A percentile compares a stretch with the other conserved stretches of the same genome.
phyloP scores from a whole-genome alignment of 2,329 filamentous ascomycete genomes.

The Aspergillus sp. region DNA sequence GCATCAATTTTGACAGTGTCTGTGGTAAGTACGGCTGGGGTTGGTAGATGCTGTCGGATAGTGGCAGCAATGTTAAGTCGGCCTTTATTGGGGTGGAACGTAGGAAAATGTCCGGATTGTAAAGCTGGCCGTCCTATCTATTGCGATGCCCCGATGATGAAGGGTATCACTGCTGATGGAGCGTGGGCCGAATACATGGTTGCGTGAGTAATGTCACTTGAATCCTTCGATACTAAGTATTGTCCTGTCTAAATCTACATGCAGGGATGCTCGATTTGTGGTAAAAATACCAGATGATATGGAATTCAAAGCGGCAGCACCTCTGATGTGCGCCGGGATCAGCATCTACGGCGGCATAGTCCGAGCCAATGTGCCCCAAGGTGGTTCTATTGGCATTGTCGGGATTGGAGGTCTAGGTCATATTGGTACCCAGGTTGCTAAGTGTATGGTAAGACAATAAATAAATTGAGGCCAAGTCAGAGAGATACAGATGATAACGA shows the following conservation, averaged over 20 bases:
- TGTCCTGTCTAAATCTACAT: neutral
- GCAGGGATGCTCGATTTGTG: neutral
- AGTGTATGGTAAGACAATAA: neutral
- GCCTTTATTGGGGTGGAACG: no score
- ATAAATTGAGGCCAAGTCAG: no score
- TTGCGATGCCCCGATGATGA: neutral
- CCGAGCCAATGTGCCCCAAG: neutral
- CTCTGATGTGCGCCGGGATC: neutral
- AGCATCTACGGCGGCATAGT: neutral
- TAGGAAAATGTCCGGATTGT: neutral
- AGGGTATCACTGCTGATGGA: neutral
- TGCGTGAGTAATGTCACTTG: neutral
- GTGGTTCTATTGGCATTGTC: neutral
- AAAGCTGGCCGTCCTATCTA: neutral
- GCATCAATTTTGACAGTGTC: neutral
- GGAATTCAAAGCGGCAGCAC: neutral
- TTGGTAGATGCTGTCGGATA: neutral
- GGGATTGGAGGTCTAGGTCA: neutral
- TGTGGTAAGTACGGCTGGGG: neutral
- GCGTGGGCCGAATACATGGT: neutral
- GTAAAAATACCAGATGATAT: neutral
- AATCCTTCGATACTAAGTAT: neutral
- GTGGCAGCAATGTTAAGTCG: no score
- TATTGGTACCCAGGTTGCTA: neutral
- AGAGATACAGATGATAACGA: no score